Conservation (phyloP, 2,329 filamentous ascomycete genomes). For the Juglanconis sp. region DNA sequence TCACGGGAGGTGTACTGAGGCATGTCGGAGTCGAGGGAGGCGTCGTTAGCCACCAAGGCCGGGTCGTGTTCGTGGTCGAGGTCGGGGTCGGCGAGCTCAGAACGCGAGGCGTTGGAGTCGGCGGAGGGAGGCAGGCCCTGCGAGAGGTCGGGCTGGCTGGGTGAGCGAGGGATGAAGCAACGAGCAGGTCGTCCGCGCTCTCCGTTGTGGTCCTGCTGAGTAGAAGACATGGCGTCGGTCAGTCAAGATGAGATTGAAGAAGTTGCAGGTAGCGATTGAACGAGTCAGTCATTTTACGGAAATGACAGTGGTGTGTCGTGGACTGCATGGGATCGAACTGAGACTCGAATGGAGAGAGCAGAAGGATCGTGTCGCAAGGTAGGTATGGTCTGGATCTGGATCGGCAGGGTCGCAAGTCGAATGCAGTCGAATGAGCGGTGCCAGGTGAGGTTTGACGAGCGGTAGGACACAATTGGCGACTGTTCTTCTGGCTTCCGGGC, state of each 20-base stretch:
- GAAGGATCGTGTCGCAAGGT: neutral
- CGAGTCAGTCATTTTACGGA: neutral
- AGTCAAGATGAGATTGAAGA: slow-evolving; percentile 1
- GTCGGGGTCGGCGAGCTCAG: slow-evolving; percentile 16
- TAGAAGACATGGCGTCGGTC: slow-evolving; percentile 13
- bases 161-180: slow-evolving; percentile 9
- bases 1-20: slow-evolving; percentile 66
- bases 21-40: slow-evolving; percentile 43
- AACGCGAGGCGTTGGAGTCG: slow-evolving; percentile 17
- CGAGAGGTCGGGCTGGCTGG: slow-evolving; percentile 12
- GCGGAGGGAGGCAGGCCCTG: slow-evolving; percentile 7
- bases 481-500: slow-evolving; percentile 11
- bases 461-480: slow-evolving; percentile 15
- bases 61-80: slow-evolving; percentile 22
- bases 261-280: neutral
- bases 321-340: neutral
- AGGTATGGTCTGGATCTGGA: slow-evolving; percentile 1
- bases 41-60: slow-evolving; percentile 27
- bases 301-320: neutral
- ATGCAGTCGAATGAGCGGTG: neutral
- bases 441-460: slow-evolving; percentile 17
- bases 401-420: neutral
- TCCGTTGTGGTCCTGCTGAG: slow-evolving; percentile 12
- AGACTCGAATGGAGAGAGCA: neutral
- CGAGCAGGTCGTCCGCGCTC: slow-evolving; percentile 4